phyloP scores from a whole-genome alignment of 139 green algal genomes.

The Closterium sp. region DNA sequence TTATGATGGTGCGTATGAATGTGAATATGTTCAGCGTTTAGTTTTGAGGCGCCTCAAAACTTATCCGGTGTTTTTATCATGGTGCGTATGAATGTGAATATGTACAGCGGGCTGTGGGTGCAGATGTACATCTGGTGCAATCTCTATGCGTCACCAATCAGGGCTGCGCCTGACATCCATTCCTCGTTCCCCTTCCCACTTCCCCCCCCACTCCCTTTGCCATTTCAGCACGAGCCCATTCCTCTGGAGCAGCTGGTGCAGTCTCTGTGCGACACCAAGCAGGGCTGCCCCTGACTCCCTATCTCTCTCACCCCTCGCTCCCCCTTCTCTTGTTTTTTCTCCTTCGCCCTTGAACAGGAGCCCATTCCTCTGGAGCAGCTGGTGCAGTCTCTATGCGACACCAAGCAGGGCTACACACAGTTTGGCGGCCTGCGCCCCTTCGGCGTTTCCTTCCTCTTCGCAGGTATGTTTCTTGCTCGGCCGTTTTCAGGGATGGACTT shows the following conservation, averaged over 20 bases:
- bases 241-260: constrained; percentile 96
- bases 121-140: constrained; percentile 93
- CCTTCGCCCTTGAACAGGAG: constrained; percentile 71
- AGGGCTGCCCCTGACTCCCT: constrained; percentile 81
- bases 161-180: constrained; percentile 75
- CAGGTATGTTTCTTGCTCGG: constrained; percentile 77
- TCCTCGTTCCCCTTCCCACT: constrained; percentile 45
- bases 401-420: constrained; percentile 83
- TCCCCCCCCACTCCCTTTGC: background rate
- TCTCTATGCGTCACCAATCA: constrained; percentile 94
- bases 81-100: too few relatives aligned
- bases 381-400: constrained; percentile 89
- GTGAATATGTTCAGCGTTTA: too few relatives aligned
- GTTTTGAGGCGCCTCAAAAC: too few relatives aligned
- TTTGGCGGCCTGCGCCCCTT: constrained; percentile 96
- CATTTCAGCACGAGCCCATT: constrained; percentile 84
- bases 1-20: background rate
- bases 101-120: too few relatives aligned
- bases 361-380: constrained; percentile 97
- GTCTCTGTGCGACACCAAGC: constrained; percentile 92
- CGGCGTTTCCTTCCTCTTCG: constrained; percentile 96
- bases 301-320: constrained; percentile 94
- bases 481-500: constrained; percentile 91
- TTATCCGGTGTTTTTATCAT: too few relatives aligned
- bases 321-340: constrained; percentile 93